phyloP scores from a whole-genome alignment of 768 basidiomycete genomes.

The Phallus indusiatus region DNA sequence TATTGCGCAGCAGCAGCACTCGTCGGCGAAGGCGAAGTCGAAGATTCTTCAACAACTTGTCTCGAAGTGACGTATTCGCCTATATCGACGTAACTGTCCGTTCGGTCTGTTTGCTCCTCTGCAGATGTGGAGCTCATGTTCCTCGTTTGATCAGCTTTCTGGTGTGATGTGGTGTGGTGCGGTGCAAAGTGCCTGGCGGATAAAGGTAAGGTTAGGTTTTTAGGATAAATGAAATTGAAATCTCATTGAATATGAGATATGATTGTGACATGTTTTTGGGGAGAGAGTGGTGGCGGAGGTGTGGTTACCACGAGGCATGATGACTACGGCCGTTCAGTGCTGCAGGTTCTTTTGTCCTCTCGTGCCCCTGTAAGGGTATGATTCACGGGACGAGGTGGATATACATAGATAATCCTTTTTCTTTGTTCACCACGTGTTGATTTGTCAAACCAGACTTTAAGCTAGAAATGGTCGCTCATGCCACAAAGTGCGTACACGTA shows the following conservation, averaged over 20 bases:
- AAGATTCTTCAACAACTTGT: background rate
- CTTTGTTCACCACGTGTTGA: too few species aligned
- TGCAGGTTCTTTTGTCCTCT: background rate
- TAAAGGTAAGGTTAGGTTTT: too few species aligned
- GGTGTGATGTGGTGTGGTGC: too few species aligned
- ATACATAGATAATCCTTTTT: too few species aligned
- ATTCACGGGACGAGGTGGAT: background rate
- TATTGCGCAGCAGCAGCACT: background rate
- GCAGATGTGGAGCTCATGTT: background rate
- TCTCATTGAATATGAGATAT: background rate
- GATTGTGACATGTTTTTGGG: background rate
- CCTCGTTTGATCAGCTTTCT: background rate
- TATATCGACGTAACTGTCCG: background rate
- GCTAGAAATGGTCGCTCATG: too few species aligned
- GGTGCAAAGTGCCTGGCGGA: background rate
- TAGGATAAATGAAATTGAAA: background rate
- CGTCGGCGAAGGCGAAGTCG: too few species aligned
- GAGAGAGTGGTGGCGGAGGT: background rate
- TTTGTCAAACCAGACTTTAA: too few species aligned
- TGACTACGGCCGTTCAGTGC: background rate
- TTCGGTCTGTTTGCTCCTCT: background rate
- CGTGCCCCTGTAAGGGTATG: background rate
- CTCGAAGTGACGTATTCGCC: background rate
- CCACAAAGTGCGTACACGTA: too few species aligned
- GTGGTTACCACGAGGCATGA: background rate